Conservation (phyloP, 805 yeast genomes). For the Wickerhamomyces queroliae region DNA sequence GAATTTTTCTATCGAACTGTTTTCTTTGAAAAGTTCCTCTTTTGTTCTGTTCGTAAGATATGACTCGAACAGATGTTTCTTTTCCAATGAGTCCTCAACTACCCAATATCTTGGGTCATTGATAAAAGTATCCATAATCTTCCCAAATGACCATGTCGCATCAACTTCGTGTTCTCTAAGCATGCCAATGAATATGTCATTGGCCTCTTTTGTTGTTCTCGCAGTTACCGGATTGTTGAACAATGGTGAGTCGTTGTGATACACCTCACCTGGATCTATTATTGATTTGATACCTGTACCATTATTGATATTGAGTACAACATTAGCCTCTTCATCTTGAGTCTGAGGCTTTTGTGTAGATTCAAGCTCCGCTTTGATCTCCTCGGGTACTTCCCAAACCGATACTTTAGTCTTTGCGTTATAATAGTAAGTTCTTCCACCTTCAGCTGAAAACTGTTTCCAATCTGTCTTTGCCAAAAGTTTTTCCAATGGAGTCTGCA, state of each 20-base stretch:
- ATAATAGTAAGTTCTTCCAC: conserved; percentile 65
- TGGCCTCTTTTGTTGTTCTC: conserved; percentile 30
- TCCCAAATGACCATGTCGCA: conserved; percentile 69
- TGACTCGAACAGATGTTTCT: conserved; percentile 60
- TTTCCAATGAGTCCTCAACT: conserved; percentile 51
- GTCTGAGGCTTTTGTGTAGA: conserved; percentile 2
- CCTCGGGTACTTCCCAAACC: conserved; percentile 76
- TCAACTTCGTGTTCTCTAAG: conserved; percentile 54
- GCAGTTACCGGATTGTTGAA: conserved; percentile 19
- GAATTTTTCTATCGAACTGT: conserved; percentile 48
- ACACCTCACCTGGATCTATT: conserved; percentile 12
- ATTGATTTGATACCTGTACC: conserved; percentile 5
- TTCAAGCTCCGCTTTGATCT: conserved; percentile 25
- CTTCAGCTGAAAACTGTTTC: conserved; percentile 43
- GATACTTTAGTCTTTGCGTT: conserved; percentile 59
- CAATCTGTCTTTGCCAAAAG: conserved; percentile 49
- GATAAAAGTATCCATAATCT: conserved; percentile 54
- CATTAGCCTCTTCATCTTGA: conserved; percentile 4
- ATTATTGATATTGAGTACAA: neutral
- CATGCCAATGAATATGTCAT: conserved; percentile 43
- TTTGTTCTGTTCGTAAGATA: conserved; percentile 46
- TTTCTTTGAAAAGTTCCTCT: conserved; percentile 47
- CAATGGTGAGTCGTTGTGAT: conserved; percentile 22
- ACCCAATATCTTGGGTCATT: conserved; percentile 64
- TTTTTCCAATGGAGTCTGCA: conserved; percentile 34